Evolutionary conservation across 495 filamentous ascomycete species (phyloP).

Genomic region (Penicillium mononematosum): DNA sequence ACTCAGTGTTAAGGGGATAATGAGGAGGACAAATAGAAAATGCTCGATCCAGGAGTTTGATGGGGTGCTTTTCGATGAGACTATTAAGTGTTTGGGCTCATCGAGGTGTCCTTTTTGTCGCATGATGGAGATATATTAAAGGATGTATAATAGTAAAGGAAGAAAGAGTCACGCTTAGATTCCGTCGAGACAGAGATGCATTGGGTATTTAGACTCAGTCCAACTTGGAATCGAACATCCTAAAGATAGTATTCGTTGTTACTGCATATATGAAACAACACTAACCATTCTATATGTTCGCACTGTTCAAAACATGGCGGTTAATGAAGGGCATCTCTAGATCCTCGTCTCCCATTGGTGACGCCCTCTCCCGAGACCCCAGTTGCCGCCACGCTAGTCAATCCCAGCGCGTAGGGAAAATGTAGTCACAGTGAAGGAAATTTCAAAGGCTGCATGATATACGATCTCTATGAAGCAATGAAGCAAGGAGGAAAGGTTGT

Average conservation of each 20-base stretch:
- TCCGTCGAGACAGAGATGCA: neutral
- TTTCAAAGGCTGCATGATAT: neutral
- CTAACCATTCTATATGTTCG: neutral
- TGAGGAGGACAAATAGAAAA: slow-evolving; percentile 1
- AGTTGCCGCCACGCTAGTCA: slow-evolving; percentile 1
- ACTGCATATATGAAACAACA: slow-evolving; percentile 3
- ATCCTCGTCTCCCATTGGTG: neutral
- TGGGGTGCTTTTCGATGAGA: neutral
- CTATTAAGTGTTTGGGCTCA: neutral
- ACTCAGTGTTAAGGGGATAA: neutral
- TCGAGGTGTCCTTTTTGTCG: neutral
- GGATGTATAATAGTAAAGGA: neutral
- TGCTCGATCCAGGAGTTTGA: slow-evolving; percentile 5
- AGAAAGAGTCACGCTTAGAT: neutral
- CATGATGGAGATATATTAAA: neutral
- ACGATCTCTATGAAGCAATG: neutral
- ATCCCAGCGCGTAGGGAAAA: neutral
- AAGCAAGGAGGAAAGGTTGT: neutral
- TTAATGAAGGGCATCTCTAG: neutral
- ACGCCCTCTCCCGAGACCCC: neutral
- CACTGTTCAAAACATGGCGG: neutral
- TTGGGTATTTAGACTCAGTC: neutral
- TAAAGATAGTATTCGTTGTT: neutral
- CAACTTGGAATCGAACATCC: neutral
- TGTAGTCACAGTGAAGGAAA: neutral